Base-by-base conservation (phyloP, 2,329 filamentous ascomycete genomes). In the Trichoderma sp. region DNA sequence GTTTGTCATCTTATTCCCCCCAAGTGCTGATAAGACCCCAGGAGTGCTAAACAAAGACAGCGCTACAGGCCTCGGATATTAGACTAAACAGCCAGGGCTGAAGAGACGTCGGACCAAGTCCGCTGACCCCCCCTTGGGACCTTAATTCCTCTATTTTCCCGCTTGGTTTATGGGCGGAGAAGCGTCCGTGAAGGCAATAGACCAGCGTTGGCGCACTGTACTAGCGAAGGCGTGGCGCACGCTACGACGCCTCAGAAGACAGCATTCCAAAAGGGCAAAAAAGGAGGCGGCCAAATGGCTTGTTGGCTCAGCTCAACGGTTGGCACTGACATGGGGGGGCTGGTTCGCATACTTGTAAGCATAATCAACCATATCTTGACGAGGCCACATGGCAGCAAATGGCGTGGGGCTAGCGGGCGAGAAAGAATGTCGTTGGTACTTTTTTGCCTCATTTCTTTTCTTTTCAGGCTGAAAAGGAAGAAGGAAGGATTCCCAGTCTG, bases 361-460 rank as follows among this genome's bases (percentile, higher is more conserved):
- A 70, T 70, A 70, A 63, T 55, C 58, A 70, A 53, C 67, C 47
- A 53, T 70, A 70, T 70, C 67, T 70, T 34, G 53, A 50, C 43
- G 47, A 63, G 47, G 8, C 50, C 32, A 43, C 32, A 67, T 58
- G 64, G 64, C 50, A 57, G 15, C 20, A 57, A 32, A 53, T 17
- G 39, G 36, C 66, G 57, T 61, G 66, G 55, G 66, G 36, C 63
- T 55, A 64, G 34, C 59, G 34, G 34, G 59, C 59, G 53, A 68
- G 47, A 17, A 6, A 53, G 47, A 34, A 13, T 43, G 57, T 68
- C 28, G 17, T 13, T 28, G 34, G 34, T 43, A 8, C 15, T 63
- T 30, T 43, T 17, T 39, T 26, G 6, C 20, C 20, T 23, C 12
- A 17, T 43, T 17, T 15, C 12, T 43, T 43, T 43, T 62, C 23